Conservation (phyloP, 2,329 filamentous ascomycete species). For the Aspergillus novofumigatus region DNA sequence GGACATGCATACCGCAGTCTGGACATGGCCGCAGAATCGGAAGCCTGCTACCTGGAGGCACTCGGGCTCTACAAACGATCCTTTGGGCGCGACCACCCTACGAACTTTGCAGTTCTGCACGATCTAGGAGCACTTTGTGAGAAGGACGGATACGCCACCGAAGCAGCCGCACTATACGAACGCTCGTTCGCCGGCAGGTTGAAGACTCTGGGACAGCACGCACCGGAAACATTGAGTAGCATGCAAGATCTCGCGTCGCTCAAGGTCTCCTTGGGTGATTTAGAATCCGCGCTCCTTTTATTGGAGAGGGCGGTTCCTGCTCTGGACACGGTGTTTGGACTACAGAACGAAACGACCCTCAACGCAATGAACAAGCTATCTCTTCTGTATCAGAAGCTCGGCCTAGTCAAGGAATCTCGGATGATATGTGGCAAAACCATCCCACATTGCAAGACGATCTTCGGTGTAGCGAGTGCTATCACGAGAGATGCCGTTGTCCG, state of each 20-base stretch:
- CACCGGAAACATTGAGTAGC: constrained; percentile 27
- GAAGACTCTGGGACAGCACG: constrained; percentile 26
- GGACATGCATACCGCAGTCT: constrained; percentile 23
- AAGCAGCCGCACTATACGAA: constrained; percentile 28
- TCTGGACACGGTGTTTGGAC: constrained; percentile 26
- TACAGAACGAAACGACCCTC: constrained; percentile 26
- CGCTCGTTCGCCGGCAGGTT: constrained; percentile 28
- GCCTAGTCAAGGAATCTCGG: constrained; percentile 24
- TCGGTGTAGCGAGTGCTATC: constrained; percentile 20
- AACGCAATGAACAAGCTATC: constrained; percentile 28
- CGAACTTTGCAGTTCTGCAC: constrained; percentile 26
- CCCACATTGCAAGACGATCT: constrained; percentile 23
- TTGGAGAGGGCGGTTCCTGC: constrained; percentile 27
- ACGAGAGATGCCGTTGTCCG: constrained; percentile 23
- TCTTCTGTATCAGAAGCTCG: constrained; percentile 27
- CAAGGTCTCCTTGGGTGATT: constrained; percentile 23
- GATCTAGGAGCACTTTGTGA: constrained; percentile 26
- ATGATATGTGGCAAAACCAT: constrained; percentile 20
- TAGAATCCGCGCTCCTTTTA: constrained; percentile 24
- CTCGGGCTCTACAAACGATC: constrained; percentile 25
- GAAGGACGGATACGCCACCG: constrained; percentile 27
- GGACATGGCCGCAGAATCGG: constrained; percentile 23
- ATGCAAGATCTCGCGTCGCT: constrained; percentile 29
- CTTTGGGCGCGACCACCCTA: constrained; percentile 24
- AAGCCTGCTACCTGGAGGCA: constrained; percentile 25